Conservation (phyloP, 331 rosid genomes). For the Acacia pycnantha region DNA sequence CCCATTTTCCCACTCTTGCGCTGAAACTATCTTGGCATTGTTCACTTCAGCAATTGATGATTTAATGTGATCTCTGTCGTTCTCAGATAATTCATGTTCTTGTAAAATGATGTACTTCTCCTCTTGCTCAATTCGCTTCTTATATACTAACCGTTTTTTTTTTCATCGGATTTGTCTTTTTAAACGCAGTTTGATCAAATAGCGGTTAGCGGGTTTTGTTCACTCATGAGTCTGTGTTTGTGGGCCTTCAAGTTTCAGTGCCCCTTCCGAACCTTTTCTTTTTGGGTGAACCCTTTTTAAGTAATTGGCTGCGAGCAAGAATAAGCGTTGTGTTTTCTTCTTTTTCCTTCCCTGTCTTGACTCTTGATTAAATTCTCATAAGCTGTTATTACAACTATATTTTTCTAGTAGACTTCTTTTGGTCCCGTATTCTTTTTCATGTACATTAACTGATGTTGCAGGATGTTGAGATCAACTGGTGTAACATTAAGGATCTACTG, state of each 20-base stretch:
- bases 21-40: constrained; percentile 5
- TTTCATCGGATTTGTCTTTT: not conserved
- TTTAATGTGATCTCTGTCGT: constrained; percentile 10
- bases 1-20: not conserved
- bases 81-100: not conserved
- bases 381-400: not conserved
- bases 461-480: constrained; percentile 27
- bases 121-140: not conserved
- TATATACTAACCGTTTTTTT: not conserved
- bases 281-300: not conserved
- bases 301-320: not conserved
- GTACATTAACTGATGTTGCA: constrained; percentile 31
- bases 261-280: not conserved
- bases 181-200: constrained; percentile 10
- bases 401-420: not conserved
- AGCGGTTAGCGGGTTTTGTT: not conserved
- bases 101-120: not conserved
- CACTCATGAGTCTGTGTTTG: not conserved
- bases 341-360: not conserved
- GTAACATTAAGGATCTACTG: constrained; percentile 25
- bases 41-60: not conserved
- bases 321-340: not conserved
- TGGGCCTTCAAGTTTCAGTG: not conserved
- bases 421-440: not conserved
- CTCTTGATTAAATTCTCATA: not conserved